phyloP scores from a whole-genome alignment of 345 rosid species.

The Heritiera fomes region DNA sequence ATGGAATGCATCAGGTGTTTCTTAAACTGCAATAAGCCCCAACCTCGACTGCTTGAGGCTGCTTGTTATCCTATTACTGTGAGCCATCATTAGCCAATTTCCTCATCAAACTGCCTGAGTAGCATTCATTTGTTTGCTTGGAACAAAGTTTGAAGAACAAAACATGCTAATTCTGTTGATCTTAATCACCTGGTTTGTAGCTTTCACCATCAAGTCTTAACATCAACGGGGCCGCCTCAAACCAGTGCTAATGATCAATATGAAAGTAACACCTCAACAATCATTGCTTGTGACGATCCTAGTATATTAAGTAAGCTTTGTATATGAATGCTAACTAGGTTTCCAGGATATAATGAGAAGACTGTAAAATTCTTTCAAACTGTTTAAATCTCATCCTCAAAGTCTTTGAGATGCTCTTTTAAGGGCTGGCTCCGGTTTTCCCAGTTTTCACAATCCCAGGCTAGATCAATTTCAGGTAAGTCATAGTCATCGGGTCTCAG shows the following conservation, averaged over 20 bases:
- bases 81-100: not conserved
- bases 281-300: not conserved
- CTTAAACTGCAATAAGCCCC: not conserved
- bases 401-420: conserved; percentile 30
- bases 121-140: not conserved
- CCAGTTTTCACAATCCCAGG: conserved; percentile 56
- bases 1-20: not conserved
- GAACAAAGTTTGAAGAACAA: not conserved
- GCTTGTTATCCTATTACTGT: not conserved
- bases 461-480: conserved; percentile 61
- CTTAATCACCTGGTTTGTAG: not conserved
- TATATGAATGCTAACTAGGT: conserved; percentile 12
- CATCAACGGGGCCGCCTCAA: not conserved
- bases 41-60: not conserved
- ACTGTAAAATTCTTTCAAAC: conserved; percentile 18
- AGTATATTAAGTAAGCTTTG: conserved; percentile 12
- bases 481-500: conserved; percentile 71
- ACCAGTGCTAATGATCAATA: not conserved
- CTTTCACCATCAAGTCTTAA: not conserved
- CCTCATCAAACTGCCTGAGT: not conserved
- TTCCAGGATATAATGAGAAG: not conserved
- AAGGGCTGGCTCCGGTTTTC: conserved; percentile 54
- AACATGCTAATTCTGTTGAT: not conserved
- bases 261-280: conserved; percentile 2
- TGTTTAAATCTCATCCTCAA: too few species aligned